Percentiles rank a stretch among this genome's conserved stretches.
phyloP scores from a whole-genome alignment of 2,329 filamentous ascomycete species.

The Aspergillus viridinutans region DNA sequence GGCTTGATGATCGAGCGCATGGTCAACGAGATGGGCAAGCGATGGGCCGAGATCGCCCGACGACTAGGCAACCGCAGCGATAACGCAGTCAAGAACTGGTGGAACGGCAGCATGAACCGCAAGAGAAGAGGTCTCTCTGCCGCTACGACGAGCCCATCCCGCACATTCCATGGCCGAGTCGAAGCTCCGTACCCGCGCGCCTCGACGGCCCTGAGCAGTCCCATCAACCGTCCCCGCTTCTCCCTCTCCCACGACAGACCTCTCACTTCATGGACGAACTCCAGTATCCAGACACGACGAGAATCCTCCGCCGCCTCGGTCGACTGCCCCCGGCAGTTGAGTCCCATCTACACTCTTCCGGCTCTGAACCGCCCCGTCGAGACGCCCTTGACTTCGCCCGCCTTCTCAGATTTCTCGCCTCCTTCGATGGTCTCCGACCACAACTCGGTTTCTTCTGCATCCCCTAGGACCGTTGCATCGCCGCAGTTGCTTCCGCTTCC shows the following conservation, averaged over 20 bases:
- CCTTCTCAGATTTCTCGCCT: conserved; percentile 61
- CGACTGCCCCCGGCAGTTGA: conserved; percentile 27
- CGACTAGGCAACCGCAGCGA: conserved; percentile 79
- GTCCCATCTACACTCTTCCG: conserved; percentile 37
- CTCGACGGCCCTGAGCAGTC: conserved; percentile 25
- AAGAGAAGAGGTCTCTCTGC: conserved; percentile 50
- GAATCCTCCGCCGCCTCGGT: conserved; percentile 21
- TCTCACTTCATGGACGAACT: conserved; percentile 18
- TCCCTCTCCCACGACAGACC: conserved; percentile 19
- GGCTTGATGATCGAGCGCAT: conserved; percentile 70
- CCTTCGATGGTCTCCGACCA: conserved; percentile 69
- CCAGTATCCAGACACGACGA: conserved; percentile 17
- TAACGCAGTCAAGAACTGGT: conserved; percentile 97
- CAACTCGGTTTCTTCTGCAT: conserved; percentile 59
- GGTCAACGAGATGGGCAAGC: conserved; percentile 74
- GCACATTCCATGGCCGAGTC: conserved; percentile 35
- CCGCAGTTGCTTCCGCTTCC: conserved; percentile 39
- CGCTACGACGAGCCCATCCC: conserved; percentile 33
- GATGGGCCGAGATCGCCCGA: conserved; percentile 90
- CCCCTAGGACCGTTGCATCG: conserved; percentile 46
- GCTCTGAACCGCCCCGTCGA: conserved; percentile 44
- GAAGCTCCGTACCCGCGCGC: conserved; percentile 36
- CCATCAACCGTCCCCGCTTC: conserved; percentile 25
- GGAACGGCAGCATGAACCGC: conserved; percentile 89
- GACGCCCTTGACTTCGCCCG: conserved; percentile 60